Percentiles rank a stretch among this genome's conserved stretches.
Evolutionary conservation across 495 filamentous ascomycete genomes (phyloP).

Genomic region (Neurospora sp.): DNA sequence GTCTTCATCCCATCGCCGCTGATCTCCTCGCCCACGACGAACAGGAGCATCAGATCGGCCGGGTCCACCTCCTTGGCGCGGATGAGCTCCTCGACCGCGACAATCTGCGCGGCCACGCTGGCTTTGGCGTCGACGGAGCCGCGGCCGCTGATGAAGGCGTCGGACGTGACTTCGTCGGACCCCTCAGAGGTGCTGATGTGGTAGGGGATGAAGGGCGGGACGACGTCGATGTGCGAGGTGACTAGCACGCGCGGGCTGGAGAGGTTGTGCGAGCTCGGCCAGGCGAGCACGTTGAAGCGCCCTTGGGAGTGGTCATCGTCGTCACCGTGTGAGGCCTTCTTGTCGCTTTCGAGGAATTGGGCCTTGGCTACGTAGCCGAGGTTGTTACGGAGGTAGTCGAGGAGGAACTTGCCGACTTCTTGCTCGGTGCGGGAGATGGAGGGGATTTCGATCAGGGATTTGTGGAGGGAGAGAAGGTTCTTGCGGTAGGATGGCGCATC

Average conservation of each 20-base stretch:
- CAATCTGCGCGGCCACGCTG: slow-evolving; percentile 70
- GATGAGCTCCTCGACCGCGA: slow-evolving; percentile 54
- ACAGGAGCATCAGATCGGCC: slow-evolving; percentile 60
- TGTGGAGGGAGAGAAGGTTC: slow-evolving; percentile 65
- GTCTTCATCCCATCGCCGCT: slow-evolving; percentile 74
- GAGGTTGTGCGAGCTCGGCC: slow-evolving; percentile 29
- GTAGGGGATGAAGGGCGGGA: slow-evolving; percentile 67
- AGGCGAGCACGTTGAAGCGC: slow-evolving; percentile 67
- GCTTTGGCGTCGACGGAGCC: slow-evolving; percentile 88
- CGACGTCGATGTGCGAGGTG: slow-evolving; percentile 62
- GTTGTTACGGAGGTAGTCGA: slow-evolving; percentile 44
- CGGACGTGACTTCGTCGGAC: slow-evolving; percentile 32
- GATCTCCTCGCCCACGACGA: slow-evolving; percentile 82
- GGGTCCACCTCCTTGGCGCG: slow-evolving; percentile 26
- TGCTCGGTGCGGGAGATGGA: slow-evolving; percentile 71
- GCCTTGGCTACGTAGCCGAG: slow-evolving; percentile 43
- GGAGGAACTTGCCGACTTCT: slow-evolving; percentile 57
- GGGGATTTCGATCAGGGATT: slow-evolving; percentile 59
- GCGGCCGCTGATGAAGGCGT: slow-evolving; percentile 50
- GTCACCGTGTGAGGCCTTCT: slow-evolving; percentile 23
- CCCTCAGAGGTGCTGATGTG: slow-evolving; percentile 20
- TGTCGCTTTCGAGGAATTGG: slow-evolving; percentile 52
- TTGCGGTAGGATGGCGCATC: slow-evolving; percentile 26
- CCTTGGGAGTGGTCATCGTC: slow-evolving; percentile 31
- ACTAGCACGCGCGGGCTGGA: slow-evolving; percentile 55